Evolutionary conservation across 2,329 filamentous ascomycete species (phyloP).

Genomic region (Cladosporium velox): DNA sequence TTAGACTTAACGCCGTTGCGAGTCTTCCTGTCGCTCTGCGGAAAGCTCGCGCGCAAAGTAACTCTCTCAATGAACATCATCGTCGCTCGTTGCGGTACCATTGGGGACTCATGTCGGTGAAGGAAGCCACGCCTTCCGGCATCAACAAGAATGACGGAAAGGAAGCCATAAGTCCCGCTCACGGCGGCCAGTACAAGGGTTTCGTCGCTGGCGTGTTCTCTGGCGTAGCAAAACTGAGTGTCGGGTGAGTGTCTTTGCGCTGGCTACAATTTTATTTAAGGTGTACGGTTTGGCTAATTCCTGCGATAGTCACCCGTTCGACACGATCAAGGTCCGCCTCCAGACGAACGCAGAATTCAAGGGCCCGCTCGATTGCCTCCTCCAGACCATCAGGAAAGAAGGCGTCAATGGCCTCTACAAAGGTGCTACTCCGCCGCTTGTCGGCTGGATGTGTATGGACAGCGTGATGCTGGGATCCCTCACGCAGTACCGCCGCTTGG

Average conservation of each 20-base stretch:
- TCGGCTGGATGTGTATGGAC: conserved; percentile 99
- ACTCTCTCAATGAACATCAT: conserved; percentile 22
- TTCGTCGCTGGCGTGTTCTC: conserved; percentile 97
- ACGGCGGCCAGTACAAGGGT: conserved; percentile 17
- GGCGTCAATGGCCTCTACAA: conserved; percentile 88
- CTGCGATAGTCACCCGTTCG: conserved; percentile 69
- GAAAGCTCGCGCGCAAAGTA: background rate
- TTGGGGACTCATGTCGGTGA: conserved; percentile 26
- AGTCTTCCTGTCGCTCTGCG: conserved; percentile 10
- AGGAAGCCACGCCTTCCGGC: conserved; percentile 28
- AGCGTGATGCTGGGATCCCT: conserved; percentile 87
- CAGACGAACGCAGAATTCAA: conserved; percentile 77
- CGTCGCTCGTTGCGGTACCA: background rate
- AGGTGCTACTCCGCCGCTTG: conserved; percentile 84
- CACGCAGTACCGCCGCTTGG: conserved; percentile 81
- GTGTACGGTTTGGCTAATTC: background rate
- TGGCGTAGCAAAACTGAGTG: conserved; percentile 81
- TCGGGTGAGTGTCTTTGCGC: conserved; percentile 55
- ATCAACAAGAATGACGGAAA: conserved; percentile 23
- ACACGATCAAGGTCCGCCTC: conserved; percentile 93
- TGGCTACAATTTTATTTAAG: background rate
- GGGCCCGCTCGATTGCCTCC: conserved; percentile 81
- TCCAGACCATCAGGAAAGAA: conserved; percentile 83
- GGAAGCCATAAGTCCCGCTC: conserved; percentile 24
- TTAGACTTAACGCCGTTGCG: conserved; percentile 16